Base-by-base conservation (phyloP, 2,329 filamentous ascomycete genomes). In the Alternaria solani region DNA sequence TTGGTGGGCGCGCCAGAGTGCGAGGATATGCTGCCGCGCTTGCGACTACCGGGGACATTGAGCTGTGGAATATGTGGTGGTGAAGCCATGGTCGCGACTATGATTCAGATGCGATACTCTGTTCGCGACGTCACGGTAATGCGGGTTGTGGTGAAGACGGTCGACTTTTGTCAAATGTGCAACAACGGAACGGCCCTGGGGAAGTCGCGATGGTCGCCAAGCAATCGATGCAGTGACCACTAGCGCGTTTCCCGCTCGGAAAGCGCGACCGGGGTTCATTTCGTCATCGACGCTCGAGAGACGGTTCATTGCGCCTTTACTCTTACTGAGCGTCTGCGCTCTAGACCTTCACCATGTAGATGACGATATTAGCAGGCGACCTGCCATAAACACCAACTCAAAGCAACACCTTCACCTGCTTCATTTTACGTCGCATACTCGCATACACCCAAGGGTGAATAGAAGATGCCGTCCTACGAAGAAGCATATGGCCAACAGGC, bases 11-110 rank as follows among this genome's bases (percentile, higher is more conserved):
- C 65, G 48, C 63, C 62, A 5, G 81, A 83, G 46, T 82, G 80
- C 36, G 82, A 82, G 9, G 83, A 81, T 63, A 89, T 79, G 20
- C 86, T 84, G 47, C 84, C 82, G 64, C 89, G 88, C 75, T 90
- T 91, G 78, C 89, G 91, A 71, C 90, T 91, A 78, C 89, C 91
- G 70, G 79, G 79, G 25, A 86, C 85, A 16, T 84, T 80, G 61
- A 83, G 80, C 12, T 83, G 76, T 38, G 84, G 36, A 82, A 82
- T 55, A 82, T 82, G 68, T 82, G 89, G 78, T 81, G 83, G 75
- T 80, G 87, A 87, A 46, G 87, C 88, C 67, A 88, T 87, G 83
- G 84, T 87, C 26, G 47, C 23, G 11, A 4, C 2, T n/a, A 12
- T 18, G 6, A 1, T 25, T 5, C 36, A 25, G 26, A 11, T 42